These are phyloP conservation scores for Coemansia sp. DNA, from an alignment of 192 early-diverging fungal genomes.

Conservation along the genomic window DNA sequence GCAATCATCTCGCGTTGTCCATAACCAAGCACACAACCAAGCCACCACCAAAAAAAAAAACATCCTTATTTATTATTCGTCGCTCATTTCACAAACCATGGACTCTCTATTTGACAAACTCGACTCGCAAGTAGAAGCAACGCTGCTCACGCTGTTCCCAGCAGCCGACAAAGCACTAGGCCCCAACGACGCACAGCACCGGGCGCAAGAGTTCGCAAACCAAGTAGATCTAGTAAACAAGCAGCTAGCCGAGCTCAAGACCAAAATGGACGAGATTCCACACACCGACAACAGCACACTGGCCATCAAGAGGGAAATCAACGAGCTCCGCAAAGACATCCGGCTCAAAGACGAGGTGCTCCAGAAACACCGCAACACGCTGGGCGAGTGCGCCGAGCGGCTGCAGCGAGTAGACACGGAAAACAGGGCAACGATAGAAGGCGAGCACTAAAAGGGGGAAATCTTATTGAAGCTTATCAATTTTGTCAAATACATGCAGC, in stretches of 20 bases:
- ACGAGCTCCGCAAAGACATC: slow-evolving; percentile 36
- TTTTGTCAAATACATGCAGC: background rate
- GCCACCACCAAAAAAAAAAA: background rate
- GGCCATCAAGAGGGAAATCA: slow-evolving; percentile 20
- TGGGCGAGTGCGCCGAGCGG: slow-evolving; percentile 8
- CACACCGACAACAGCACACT: background rate
- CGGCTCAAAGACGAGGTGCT: slow-evolving; percentile 23
- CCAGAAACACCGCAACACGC: slow-evolving; percentile 20
- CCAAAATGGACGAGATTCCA: slow-evolving; percentile 17
- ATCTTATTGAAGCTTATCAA: background rate
- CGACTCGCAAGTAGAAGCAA: slow-evolving; percentile 29
- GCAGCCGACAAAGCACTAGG: slow-evolving; percentile 1
- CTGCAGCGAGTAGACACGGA: slow-evolving; percentile 11
- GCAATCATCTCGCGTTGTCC: background rate
- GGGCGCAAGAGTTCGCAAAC: slow-evolving; percentile 38
- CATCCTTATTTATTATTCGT: background rate
- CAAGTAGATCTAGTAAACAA: slow-evolving; percentile 18
- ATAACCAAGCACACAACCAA: background rate
- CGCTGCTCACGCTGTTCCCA: slow-evolving; percentile 37
- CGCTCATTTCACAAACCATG: slow-evolving; percentile 14
- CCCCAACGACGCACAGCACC: slow-evolving; percentile 34
- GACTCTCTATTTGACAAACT: slow-evolving; percentile 32
- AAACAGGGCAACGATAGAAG: slow-evolving; percentile 16
- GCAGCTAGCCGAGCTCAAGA: slow-evolving; percentile 33
- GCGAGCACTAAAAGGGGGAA: background rate